These are phyloP conservation scores for Ascochyta clinopodiicola DNA, from an alignment of 2,329 filamentous ascomycete genomes.

Conservation along the genomic window DNA sequence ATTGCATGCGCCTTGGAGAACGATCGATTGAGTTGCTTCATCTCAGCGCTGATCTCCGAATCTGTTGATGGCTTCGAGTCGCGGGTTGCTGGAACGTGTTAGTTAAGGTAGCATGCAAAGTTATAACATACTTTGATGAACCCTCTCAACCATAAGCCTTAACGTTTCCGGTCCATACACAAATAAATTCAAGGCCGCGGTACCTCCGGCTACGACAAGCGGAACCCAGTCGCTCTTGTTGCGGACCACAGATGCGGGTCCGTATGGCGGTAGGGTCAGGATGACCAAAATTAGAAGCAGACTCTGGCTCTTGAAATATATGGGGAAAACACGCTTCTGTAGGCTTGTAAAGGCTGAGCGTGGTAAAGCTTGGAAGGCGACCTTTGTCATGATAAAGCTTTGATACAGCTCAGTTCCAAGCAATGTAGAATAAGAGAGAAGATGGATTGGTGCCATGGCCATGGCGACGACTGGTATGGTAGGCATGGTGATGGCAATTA, in stretches of 20 bases:
- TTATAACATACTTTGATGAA: slow-evolving; percentile 32
- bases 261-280: slow-evolving; percentile 44
- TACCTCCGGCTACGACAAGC: slow-evolving; percentile 39
- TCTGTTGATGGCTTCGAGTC: slow-evolving; percentile 15
- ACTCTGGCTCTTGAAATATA: slow-evolving; percentile 50
- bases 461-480: slow-evolving; percentile 1
- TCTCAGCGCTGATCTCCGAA: slow-evolving; percentile 21
- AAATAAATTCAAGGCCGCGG: slow-evolving; percentile 46
- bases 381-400: slow-evolving; percentile 52
- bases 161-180: slow-evolving; percentile 47
- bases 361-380: slow-evolving; percentile 47
- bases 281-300: slow-evolving; percentile 45
- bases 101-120: slow-evolving; percentile 1
- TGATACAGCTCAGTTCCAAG: slow-evolving; percentile 51
- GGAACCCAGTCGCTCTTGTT: slow-evolving; percentile 32
- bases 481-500: slow-evolving; percentile 2
- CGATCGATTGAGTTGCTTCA: slow-evolving; percentile 36
- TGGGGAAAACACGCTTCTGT: slow-evolving; percentile 51
- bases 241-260: slow-evolving; percentile 35
- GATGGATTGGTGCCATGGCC: slow-evolving; percentile 41
- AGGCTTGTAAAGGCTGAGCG: slow-evolving; percentile 48
- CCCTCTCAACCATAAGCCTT: slow-evolving; percentile 44
- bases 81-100: slow-evolving; percentile 22
- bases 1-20: slow-evolving; percentile 52
- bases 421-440: slow-evolving; percentile 50